These are phyloP conservation scores for Alternaria metachromatica DNA, from an alignment of 2,329 filamentous ascomycete species.

Conservation along the genomic window DNA sequence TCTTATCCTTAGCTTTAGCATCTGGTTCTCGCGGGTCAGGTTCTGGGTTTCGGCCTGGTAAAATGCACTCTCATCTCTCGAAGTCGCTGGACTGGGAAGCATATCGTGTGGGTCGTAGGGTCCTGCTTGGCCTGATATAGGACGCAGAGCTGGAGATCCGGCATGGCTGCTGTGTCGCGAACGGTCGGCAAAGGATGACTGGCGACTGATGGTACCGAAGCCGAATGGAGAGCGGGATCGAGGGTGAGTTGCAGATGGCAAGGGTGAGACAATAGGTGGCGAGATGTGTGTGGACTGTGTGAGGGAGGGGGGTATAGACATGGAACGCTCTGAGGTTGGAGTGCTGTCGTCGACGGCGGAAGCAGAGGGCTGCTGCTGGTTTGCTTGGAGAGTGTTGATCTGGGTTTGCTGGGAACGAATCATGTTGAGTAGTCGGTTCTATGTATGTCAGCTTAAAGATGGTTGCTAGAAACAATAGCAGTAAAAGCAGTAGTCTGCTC, in stretches of 20 bases:
- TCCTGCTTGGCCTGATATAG: conserved; percentile 53
- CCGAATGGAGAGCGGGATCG: conserved; percentile 47
- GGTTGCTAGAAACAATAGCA: background rate
- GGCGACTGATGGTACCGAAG: conserved; percentile 50
- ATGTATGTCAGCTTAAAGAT: background rate
- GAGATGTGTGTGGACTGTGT: conserved; percentile 29
- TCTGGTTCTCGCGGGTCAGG: conserved; percentile 79
- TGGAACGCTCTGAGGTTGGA: conserved; percentile 55
- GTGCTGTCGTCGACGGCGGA: conserved; percentile 61
- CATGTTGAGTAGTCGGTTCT: conserved; percentile 79
- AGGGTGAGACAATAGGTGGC: conserved; percentile 45
- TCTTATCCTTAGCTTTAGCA: conserved; percentile 76
- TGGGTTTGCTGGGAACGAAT: conserved; percentile 79
- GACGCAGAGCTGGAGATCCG: conserved; percentile 59
- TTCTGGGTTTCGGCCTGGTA: conserved; percentile 85
- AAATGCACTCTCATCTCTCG: conserved; percentile 75
- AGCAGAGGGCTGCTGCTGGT: conserved; percentile 50
- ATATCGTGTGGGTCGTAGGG: conserved; percentile 64
- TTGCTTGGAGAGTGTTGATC: conserved; percentile 63
- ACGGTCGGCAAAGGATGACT: conserved; percentile 51
- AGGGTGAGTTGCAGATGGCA: conserved; percentile 56
- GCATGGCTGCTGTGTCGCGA: conserved; percentile 49
- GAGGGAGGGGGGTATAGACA: conserved; percentile 48
- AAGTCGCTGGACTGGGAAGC: conserved; percentile 57
- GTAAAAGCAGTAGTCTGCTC: background rate